A percentile compares a stretch with the other conserved stretches of the same genome.
Evolutionary conservation across 345 rosid genomes (phyloP).

Genomic region (Acer saccharum): DNA sequence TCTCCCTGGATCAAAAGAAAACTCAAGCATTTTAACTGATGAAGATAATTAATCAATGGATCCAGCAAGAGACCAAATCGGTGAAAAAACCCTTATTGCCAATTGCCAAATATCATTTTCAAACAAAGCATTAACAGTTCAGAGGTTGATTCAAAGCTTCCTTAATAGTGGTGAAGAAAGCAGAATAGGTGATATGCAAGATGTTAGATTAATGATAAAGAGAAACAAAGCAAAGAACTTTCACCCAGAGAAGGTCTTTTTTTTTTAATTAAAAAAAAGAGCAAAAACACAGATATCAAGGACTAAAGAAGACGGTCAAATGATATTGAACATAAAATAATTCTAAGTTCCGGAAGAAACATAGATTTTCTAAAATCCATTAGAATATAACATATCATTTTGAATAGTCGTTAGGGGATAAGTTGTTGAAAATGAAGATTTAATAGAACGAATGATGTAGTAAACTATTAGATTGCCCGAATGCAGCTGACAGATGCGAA

Average conservation of each 20-base stretch:
- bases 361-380: background rate
- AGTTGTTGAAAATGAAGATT: conserved; percentile 3
- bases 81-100: background rate
- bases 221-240: conserved; percentile 2
- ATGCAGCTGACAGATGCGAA: background rate
- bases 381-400: background rate
- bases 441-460: background rate
- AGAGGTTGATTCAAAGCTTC: background rate
- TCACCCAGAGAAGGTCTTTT: background rate
- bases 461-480: background rate
- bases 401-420: background rate
- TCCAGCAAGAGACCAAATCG: conserved; percentile 9
- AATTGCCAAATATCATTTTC: background rate
- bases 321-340: background rate
- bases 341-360: background rate
- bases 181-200: background rate
- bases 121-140: background rate
- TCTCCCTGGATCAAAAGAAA: conserved; percentile 62
- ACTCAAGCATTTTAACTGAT: conserved; percentile 14
- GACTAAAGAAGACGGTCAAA: background rate
- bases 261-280: background rate
- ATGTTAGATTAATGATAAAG: background rate
- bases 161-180: background rate
- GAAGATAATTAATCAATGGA: conserved; percentile 7
- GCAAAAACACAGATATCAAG: background rate